A percentile compares a stretch with the other conserved stretches of the same genome.
phyloP scores from a whole-genome alignment of 768 basidiomycete genomes.

The Harrya chromipes region DNA sequence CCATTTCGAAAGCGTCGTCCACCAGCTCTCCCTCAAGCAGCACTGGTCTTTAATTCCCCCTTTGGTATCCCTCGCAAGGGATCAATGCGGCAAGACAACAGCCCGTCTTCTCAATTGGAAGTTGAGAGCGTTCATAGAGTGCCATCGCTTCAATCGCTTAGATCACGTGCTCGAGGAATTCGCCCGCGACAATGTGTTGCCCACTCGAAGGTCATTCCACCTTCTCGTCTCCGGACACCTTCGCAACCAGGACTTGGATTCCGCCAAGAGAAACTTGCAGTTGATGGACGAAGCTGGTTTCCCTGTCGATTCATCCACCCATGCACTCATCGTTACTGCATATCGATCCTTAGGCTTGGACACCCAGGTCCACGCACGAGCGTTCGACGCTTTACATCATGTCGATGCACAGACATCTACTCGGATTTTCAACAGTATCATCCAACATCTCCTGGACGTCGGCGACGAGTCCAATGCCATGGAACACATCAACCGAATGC shows the following conservation, averaged over 20 bases:
- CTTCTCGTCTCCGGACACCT: constrained; percentile 64
- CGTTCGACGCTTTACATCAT: constrained; percentile 44
- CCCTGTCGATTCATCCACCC: constrained; percentile 53
- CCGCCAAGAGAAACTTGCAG: constrained; percentile 51
- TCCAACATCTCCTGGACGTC: constrained; percentile 57
- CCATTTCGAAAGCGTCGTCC: constrained; percentile 56
- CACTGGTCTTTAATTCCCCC: constrained; percentile 51
- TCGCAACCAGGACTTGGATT: constrained; percentile 60
- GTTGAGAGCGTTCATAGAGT: constrained; percentile 56
- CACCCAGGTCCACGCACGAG: constrained; percentile 47
- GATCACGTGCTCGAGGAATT: constrained; percentile 50
- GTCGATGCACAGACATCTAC: constrained; percentile 43
- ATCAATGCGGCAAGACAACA: constrained; percentile 48
- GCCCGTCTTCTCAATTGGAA: constrained; percentile 69
- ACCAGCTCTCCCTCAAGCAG: constrained; percentile 43
- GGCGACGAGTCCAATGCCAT: constrained; percentile 47
- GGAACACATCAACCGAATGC: constrained; percentile 52
- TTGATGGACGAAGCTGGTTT: constrained; percentile 58
- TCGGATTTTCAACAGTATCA: constrained; percentile 65
- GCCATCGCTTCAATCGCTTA: constrained; percentile 45
- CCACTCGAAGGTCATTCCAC: constrained; percentile 65
- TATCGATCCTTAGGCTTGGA: constrained; percentile 63
- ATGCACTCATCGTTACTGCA: constrained; percentile 53
- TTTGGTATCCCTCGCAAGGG: constrained; percentile 47
- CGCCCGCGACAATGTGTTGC: constrained; percentile 40